Evolutionary conservation across 2,329 filamentous ascomycete species (phyloP).

Genomic region (Fusarium sp.): DNA sequence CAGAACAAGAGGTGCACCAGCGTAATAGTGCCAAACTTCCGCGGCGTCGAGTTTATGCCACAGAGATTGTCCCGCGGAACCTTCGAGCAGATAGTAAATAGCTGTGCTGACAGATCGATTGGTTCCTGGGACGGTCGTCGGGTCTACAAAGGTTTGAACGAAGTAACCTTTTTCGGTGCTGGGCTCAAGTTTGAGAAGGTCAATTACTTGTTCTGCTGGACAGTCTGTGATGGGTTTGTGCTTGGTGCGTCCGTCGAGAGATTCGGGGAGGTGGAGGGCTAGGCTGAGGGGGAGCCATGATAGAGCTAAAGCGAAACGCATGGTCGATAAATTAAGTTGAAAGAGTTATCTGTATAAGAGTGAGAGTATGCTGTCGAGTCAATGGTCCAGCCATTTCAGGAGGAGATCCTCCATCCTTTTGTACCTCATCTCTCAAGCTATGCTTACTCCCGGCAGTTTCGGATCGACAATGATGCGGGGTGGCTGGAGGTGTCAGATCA

Average conservation of each 20-base stretch:
- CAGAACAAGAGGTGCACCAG: constrained; percentile 59
- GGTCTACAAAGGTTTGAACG: constrained; percentile 58
- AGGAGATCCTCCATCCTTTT: not conserved
- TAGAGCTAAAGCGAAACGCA: not conserved
- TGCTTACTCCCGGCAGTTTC: not conserved
- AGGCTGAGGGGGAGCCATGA: constrained; percentile 1
- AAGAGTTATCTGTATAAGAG: fast-evolving
- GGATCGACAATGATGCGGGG: constrained; percentile 4
- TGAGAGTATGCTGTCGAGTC: fast-evolving
- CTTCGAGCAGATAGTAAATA: constrained; percentile 64
- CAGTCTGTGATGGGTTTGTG: not conserved
- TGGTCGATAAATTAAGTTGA: not conserved
- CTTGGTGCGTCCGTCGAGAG: not conserved
- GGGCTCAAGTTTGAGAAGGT: constrained; percentile 53
- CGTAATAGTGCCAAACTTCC: constrained; percentile 65
- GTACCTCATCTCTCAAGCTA: not conserved
- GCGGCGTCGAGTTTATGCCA: constrained; percentile 61
- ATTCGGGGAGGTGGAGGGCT: constrained; percentile 3
- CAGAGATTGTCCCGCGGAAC: constrained; percentile 52
- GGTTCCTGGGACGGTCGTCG: constrained; percentile 28
- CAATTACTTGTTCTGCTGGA: constrained; percentile 55
- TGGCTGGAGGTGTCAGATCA: constrained; percentile 6
- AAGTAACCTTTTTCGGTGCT: constrained; percentile 62
- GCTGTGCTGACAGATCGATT: constrained; percentile 57
- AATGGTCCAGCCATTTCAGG: not conserved